phyloP scores from a whole-genome alignment of 2,329 filamentous ascomycete species.

The Aspergillus latus region DNA sequence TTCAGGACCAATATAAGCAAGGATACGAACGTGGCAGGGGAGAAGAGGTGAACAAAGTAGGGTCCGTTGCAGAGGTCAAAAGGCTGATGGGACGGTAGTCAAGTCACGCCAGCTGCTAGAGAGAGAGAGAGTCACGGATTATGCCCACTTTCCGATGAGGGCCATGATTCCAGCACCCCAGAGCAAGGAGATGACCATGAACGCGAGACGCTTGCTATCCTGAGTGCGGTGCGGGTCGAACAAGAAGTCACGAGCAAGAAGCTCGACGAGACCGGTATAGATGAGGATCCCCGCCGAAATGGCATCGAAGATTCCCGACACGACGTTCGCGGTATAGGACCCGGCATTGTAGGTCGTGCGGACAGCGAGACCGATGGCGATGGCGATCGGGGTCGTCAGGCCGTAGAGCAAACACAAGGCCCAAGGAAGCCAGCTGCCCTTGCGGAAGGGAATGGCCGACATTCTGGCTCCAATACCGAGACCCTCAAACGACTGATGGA shows the following conservation, averaged over 20 bases:
- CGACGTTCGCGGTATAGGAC: conserved; percentile 10
- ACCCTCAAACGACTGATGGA: conserved; percentile 65
- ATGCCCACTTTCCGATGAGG: conserved; percentile 54
- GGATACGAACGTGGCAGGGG: too few relatives aligned
- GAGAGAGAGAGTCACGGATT: background rate
- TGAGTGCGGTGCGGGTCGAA: conserved; percentile 17
- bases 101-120: background rate
- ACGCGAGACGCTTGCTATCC: conserved; percentile 32
- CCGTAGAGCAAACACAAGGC: conserved; percentile 15
- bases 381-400: conserved; percentile 16
- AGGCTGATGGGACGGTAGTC: background rate
- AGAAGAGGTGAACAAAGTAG: too few relatives aligned
- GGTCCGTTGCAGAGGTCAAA: background rate
- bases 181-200: conserved; percentile 45
- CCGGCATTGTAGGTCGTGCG: conserved; percentile 16
- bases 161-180: conserved; percentile 51
- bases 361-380: conserved; percentile 15
- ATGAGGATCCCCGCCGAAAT: conserved; percentile 16
- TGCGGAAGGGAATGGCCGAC: conserved; percentile 55
- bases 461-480: conserved; percentile 63
- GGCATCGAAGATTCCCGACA: conserved; percentile 14
- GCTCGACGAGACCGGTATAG: conserved; percentile 15
- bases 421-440: conserved; percentile 15
- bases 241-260: conserved; percentile 16
- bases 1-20: too few relatives aligned